Percentiles rank a stretch among this genome's conserved stretches.
Evolutionary conservation across 2,329 filamentous ascomycete genomes (phyloP).

Genomic region (Dactylonectria macrodidyma): DNA sequence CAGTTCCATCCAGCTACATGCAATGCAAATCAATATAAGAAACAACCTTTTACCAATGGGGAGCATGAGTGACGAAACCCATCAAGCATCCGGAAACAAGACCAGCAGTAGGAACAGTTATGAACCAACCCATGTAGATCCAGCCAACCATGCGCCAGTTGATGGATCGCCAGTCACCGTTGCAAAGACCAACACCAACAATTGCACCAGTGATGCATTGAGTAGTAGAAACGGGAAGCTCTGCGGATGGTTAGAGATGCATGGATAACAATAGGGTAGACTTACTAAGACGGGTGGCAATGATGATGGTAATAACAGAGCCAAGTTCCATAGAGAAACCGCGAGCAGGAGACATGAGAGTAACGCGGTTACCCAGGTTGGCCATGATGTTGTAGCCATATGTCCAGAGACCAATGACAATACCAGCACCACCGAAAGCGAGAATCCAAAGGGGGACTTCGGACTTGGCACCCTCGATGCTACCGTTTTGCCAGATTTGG

Average conservation of each 20-base stretch:
- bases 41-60: slow-evolving; percentile 57
- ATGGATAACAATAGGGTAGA: slow-evolving; percentile 8
- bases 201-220: slow-evolving; percentile 76
- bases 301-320: slow-evolving; percentile 73
- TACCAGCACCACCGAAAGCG: slow-evolving; percentile 65
- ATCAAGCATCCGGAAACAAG: slow-evolving; percentile 72
- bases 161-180: slow-evolving; percentile 70
- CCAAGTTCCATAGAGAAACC: slow-evolving; percentile 75
- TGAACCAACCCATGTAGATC: slow-evolving; percentile 73
- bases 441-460: slow-evolving; percentile 74
- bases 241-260: slow-evolving; percentile 44
- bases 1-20: not conserved
- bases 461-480: slow-evolving; percentile 58
- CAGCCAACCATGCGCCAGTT: slow-evolving; percentile 75
- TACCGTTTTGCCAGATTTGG: slow-evolving; percentile 69
- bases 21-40: not conserved
- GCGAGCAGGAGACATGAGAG: slow-evolving; percentile 72
- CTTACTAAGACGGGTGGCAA: slow-evolving; percentile 72
- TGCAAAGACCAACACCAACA: slow-evolving; percentile 74
- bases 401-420: slow-evolving; percentile 71
- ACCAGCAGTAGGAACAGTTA: slow-evolving; percentile 71
- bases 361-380: slow-evolving; percentile 73
- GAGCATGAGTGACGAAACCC: slow-evolving; percentile 75
- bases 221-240: slow-evolving; percentile 75
- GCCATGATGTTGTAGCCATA: slow-evolving; percentile 77